Evolutionary conservation across 23 red algal genomes (phyloP).

Genomic region (Gracilaria domingensis): DNA sequence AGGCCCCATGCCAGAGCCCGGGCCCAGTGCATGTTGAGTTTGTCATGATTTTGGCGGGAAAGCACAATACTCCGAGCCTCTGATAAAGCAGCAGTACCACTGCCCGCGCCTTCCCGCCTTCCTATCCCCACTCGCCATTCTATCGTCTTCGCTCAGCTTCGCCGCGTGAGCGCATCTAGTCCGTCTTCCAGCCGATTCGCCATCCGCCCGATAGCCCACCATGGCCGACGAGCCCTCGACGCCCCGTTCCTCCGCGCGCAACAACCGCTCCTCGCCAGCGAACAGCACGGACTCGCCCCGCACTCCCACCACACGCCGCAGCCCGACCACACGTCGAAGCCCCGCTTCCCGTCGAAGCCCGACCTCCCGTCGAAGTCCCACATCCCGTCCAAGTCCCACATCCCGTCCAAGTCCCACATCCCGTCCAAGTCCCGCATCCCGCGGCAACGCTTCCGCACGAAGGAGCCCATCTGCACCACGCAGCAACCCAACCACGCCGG

Average conservation of each 20-base stretch:
- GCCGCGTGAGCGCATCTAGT: not conserved
- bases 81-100: not conserved
- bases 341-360: not conserved
- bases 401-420: not conserved
- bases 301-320: constrained; percentile 1
- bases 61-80: not conserved
- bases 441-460: not conserved
- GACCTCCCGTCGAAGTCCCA: not conserved
- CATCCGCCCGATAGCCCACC: not conserved
- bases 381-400: not conserved
- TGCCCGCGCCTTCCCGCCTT: not conserved
- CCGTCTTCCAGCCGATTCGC: not conserved
- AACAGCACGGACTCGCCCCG: constrained; percentile 2
- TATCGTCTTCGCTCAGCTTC: not conserved
- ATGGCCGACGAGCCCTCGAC: constrained; percentile 21
- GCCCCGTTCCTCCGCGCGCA: not conserved
- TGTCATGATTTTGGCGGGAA: constrained; percentile 47
- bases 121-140: not conserved
- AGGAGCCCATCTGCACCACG: not conserved
- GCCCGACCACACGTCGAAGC: not conserved
- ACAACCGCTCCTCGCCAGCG: not conserved
- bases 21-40: too few species aligned
- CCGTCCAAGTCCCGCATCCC: not conserved
- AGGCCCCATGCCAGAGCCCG: too few species aligned
- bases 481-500: not conserved